Evolutionary conservation across 768 basidiomycete species (phyloP).

Genomic region (Russula brevipes): DNA sequence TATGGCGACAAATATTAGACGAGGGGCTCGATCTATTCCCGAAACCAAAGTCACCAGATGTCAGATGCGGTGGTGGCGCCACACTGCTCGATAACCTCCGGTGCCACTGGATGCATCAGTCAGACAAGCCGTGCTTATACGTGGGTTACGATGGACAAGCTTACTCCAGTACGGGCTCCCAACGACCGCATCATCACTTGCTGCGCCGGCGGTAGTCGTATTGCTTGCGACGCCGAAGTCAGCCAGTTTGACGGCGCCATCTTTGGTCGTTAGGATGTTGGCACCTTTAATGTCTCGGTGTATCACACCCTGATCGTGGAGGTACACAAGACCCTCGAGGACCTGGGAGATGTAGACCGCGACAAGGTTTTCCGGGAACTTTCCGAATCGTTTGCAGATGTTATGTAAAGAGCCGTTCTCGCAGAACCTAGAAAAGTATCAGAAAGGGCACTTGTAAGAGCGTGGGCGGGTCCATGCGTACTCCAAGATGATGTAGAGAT

Average conservation of each 20-base stretch:
- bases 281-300: constrained; percentile 99
- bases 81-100: constrained; percentile 96
- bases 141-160: neutral
- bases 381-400: constrained; percentile 95
- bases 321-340: constrained; percentile 89
- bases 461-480: constrained; percentile 33
- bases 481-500: constrained; percentile 96
- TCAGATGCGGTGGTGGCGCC: constrained; percentile 97
- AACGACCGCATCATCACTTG: constrained; percentile 86
- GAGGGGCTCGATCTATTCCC: neutral
- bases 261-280: constrained; percentile 97
- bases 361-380: constrained; percentile 96
- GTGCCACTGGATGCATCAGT: constrained; percentile 64
- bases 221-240: constrained; percentile 95
- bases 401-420: constrained; percentile 97
- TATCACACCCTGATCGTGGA: constrained; percentile 99
- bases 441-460: neutral
- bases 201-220: constrained; percentile 59
- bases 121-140: neutral
- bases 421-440: constrained; percentile 61
- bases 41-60: constrained; percentile 64
- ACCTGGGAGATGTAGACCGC: constrained; percentile 97
- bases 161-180: constrained; percentile 98
- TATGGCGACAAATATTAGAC: constrained; percentile 8
- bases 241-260: constrained; percentile 96